Evolutionary conservation across 2,329 filamentous ascomycete species (phyloP), one percentile per base, ranked within the genome.

Genomic region (Macrophomina phaseolina): DNA sequence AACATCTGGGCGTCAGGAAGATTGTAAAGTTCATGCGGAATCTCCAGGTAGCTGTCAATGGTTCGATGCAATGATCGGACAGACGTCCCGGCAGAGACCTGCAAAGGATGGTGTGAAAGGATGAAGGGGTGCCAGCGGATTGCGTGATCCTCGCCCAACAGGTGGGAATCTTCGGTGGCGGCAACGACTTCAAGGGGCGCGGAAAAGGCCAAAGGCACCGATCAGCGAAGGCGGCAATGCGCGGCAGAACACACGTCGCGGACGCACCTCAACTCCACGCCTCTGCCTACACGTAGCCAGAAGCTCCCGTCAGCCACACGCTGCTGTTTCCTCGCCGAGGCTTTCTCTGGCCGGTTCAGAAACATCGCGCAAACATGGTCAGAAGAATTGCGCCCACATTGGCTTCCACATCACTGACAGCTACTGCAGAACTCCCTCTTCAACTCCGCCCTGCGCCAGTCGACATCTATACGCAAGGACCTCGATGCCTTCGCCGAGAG

Each of bases 361-460:
- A 18, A 58, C 52, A 12, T 30, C 40, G 52, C 46, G 38, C 65
- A 63, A 49, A 9, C 64, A 68, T 68, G 67, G 67, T 66, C 16
- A 36, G 18, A 8, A 38, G 55, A 46, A 11, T 16, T 16, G 5
- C 18, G 12, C 28, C 16, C 55, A 48, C 46, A 55, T 46, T 48
- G 42, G 38, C 62, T 14, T 38, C 16, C 38, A 28, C 9, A 38
- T 3, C 53, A 14, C 52, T 51, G 4, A 58, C 66, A 53, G 8
- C 30, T 16, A n/a, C 52, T 18, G 40, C 51, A 93, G 92, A 94
- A 94, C 74, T 90, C 91, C 52, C 85, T 93, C 61, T 96, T 94
- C 83, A 96, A 96, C 78, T 91, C 91, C 67, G 91, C 92, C 64
- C 84, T 95, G 64, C 92, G 93, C 81, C 92, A 96, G 81, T 93